phyloP scores from a whole-genome alignment of 116 monocot species.

The Phalaenopsis hybrid region DNA sequence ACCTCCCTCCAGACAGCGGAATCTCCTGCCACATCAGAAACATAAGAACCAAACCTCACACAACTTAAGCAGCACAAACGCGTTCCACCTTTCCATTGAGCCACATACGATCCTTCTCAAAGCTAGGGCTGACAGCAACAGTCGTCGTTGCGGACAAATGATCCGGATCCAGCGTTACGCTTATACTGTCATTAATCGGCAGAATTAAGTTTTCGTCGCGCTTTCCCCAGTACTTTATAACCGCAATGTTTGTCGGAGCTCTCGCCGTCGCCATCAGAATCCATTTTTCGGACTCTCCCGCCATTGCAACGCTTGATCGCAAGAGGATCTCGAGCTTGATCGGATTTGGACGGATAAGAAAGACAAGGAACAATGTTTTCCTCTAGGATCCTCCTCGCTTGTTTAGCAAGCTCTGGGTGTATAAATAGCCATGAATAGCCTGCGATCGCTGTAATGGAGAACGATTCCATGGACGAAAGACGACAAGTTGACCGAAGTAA shows the following conservation, averaged over 20 bases:
- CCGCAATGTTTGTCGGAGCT: conserved; percentile 93
- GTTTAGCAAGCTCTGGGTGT: not conserved
- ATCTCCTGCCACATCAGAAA: conserved; percentile 52
- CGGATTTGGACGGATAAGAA: not conserved
- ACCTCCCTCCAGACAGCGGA: conserved; percentile 69
- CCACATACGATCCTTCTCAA: conserved; percentile 86
- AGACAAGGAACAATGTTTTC: too few relatives aligned
- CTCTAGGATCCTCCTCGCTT: not conserved
- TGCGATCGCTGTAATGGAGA: not conserved
- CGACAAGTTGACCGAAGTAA: too few relatives aligned
- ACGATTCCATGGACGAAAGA: not conserved
- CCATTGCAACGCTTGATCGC: conserved; percentile 5
- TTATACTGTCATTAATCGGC: conserved; percentile 94
- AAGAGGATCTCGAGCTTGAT: not conserved
- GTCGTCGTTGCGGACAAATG: conserved; percentile 96
- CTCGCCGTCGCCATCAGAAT: conserved; percentile 73
- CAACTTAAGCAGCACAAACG: not conserved
- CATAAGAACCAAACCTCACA: not conserved
- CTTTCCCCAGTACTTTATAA: conserved; percentile 99
- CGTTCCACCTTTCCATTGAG: conserved; percentile 71
- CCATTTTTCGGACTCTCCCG: conserved; percentile 39
- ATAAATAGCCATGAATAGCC: not conserved
- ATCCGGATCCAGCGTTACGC: conserved; percentile 77
- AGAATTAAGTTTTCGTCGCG: conserved; percentile 86
- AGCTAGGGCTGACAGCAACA: conserved; percentile 80